Conservation (phyloP, 495 filamentous ascomycete genomes). For the Talaromyces liani region DNA sequence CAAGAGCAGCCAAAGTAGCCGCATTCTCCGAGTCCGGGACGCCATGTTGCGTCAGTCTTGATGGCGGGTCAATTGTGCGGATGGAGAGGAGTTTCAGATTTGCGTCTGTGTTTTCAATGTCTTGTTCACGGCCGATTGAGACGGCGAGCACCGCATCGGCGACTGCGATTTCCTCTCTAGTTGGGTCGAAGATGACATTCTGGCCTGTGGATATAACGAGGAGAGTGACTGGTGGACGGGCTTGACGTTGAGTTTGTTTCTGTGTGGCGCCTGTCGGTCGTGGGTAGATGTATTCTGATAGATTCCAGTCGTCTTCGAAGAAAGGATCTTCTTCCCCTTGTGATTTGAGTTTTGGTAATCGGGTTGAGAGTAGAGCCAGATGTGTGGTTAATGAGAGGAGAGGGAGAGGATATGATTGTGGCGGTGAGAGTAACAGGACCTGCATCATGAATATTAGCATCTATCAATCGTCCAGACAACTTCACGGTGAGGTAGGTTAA, state of each 20-base stretch:
- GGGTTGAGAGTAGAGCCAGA: constrained; percentile 85
- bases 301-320: constrained; percentile 97
- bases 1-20: constrained; percentile 43
- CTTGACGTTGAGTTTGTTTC: constrained; percentile 12
- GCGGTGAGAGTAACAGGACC: constrained; percentile 90
- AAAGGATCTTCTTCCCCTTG: constrained; percentile 89
- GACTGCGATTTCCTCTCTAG: constrained; percentile 81
- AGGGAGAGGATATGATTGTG: constrained; percentile 84
- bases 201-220: constrained; percentile 80
- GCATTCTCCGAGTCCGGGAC: constrained; percentile 62
- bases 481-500: too few species aligned
- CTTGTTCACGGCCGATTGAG: constrained; percentile 45
- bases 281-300: constrained; percentile 68
- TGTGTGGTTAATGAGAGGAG: constrained; percentile 89
- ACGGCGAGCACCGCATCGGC: constrained; percentile 82
- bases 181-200: constrained; percentile 92
- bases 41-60: constrained; percentile 62
- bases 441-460: too few species aligned
- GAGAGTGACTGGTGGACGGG: constrained; percentile 73
- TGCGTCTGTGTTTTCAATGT: constrained; percentile 12
- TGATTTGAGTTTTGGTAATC: constrained; percentile 75
- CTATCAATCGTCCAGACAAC: too few species aligned
- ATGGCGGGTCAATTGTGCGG: constrained; percentile 61
- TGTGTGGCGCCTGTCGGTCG: constrained; percentile 21
- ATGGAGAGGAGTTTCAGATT: constrained; percentile 51